Evolutionary conservation across 2,329 filamentous ascomycete genomes (phyloP), one percentile per base, ranked within the genome.

Genomic region (Colletotrichum siamense): DNA sequence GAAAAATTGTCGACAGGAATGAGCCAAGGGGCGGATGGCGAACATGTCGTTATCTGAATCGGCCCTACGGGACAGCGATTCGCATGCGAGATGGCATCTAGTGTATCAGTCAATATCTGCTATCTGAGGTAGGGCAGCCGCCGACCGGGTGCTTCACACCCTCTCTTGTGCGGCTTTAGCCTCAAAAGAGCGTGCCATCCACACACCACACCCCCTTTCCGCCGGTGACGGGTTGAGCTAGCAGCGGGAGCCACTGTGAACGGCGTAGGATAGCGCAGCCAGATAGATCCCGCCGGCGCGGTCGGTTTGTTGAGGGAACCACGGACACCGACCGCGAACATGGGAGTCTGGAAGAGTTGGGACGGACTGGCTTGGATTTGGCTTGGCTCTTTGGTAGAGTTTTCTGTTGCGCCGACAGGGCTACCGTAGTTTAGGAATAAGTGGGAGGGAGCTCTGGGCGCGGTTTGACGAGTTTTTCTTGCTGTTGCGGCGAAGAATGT

Each of bases 31-130:
- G 34, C 44, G 39, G 63, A 59, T 57, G 63, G 13, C 39, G 36
- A 57, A 63, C 61, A 34, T 61, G 68, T 30, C 49, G 70, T 69
- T 73, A 76, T 76, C 70, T 73, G 57, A 76, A 76, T 73, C 74
- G 74, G 74, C 70, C 74, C 74, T 73, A 65, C 65, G 63, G 28
- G 63, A 59, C 63, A 55, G 64, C 64, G 73, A 44, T 76, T 76
- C 55, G 73, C 63, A 76, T 73, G 57, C 57, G 72, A 76, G 70
- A 76, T 76, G 67, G 34, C 55, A 62, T 69, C 67, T 63, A 52
- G 68, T 34, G 68, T 70, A 26, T 70, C 68, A 26, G 26, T 64
- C 34, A 44, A 18, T 52, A 66, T 66, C 65, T 57, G 44, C 30
- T 57, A 57, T 57, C 22, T 57, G 30, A 26, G 49, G 39, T 52